Evolutionary conservation across 2,329 filamentous ascomycete species (phyloP), one percentile per base, ranked within the genome.

Genomic region (Apiospora arundinis): DNA sequence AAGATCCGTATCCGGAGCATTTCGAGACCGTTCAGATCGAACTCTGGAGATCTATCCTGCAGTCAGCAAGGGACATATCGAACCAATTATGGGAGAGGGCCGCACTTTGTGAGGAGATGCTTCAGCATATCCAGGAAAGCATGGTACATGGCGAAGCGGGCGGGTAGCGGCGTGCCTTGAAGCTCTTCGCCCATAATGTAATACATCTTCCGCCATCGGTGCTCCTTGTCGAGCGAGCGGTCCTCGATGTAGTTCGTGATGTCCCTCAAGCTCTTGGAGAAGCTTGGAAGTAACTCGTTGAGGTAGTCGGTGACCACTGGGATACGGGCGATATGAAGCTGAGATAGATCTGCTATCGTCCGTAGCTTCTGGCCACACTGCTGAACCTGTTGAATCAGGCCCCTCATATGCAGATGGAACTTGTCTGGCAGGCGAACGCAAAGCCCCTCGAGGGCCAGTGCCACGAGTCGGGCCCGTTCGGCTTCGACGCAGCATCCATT

Each of bases 141-240:
- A 73, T 89, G 89, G 76, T 89, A 90, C 70, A 89, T 82, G 40
- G 84, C 78, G 72, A 91, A 90, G 8, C 88, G 82, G 21, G 86
- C 84, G 0, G 85, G 85, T 1, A 91, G 80, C 7, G 82, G 81
- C 44, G 88, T 83, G 0, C 86, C 87, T 2, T 82, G 84, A 4
- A 84, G 85, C 76, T 91, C 87, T 32, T 85, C 82, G 9, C 83
- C 84, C 84, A 91, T 84, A 6, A 81, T 80, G 77, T 90, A 84
- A 76, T 87, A 89, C 88, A 91, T 90, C 74, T 83, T 84, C 56
- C 85, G 83, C 89, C 90, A 91, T 70, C 88, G 84, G 46, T 83
- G 80, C 72, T 86, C 83, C 70, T 84, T 85, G 23, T 82, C 81
- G 56, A 85, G 74, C 5, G 82, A 82, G 46, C 82, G 84, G 75